Percentiles rank a stretch among this genome's conserved stretches.
Conservation (phyloP, 495 filamentous ascomycete genomes). For the Penicillium lagena region DNA sequence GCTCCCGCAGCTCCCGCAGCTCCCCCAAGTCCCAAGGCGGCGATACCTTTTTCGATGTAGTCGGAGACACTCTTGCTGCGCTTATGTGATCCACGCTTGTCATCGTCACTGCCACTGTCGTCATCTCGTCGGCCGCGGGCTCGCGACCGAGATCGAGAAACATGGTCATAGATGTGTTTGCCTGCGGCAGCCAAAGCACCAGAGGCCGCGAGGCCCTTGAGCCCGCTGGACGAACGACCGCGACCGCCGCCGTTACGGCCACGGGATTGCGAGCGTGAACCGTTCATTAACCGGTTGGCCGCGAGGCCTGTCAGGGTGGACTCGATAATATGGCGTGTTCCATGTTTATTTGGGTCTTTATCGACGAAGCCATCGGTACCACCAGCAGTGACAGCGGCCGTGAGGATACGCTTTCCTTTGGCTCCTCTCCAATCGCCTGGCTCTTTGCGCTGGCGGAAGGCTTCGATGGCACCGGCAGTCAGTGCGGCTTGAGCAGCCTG, state of each 20-base stretch:
- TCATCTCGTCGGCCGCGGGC: conserved; percentile 42
- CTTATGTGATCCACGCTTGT: conserved; percentile 33
- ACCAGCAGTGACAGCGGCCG: conserved; percentile 77
- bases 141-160: conserved; percentile 56
- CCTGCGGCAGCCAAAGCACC: conserved; percentile 73
- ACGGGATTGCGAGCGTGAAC: conserved; percentile 52
- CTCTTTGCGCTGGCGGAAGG: conserved; percentile 79
- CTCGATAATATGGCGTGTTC: conserved; percentile 60
- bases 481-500: conserved; percentile 84
- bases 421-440: conserved; percentile 77
- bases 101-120: conserved; percentile 38
- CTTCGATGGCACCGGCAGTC: conserved; percentile 79
- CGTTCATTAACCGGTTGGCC: conserved; percentile 74
- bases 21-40: conserved; percentile 45
- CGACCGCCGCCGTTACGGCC: conserved; percentile 27
- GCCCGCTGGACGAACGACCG: conserved; percentile 38
- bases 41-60: conserved; percentile 48
- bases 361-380: conserved; percentile 73
- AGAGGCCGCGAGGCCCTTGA: conserved; percentile 64
- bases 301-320: conserved; percentile 81
- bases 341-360: conserved; percentile 65
- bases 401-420: conserved; percentile 82
- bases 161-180: conserved; percentile 68
- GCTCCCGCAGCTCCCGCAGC: conserved; percentile 22
- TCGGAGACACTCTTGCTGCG: conserved; percentile 55